Conservation (phyloP, 169 alveolate species). For the Eimeria falciformis region DNA sequence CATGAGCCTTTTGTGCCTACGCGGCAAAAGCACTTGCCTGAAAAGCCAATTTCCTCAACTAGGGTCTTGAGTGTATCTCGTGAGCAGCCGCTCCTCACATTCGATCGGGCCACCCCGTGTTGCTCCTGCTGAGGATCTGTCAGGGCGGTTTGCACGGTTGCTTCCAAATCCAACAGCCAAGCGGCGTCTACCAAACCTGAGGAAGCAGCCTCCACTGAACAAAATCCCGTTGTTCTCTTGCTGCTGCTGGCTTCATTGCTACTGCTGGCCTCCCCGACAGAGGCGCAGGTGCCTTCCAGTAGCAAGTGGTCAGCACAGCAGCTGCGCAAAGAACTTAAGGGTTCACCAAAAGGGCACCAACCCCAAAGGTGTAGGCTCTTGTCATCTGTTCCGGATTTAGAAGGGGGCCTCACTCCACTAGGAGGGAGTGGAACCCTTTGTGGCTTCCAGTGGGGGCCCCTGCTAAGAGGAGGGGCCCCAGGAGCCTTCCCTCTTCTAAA, state of each 20-base stretch:
- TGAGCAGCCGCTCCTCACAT: neutral
- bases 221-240: neutral
- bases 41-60: slow-evolving; percentile 40
- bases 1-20: no score
- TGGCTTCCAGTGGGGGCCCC: slow-evolving; percentile 45
- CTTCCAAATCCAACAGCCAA: slow-evolving; percentile 27
- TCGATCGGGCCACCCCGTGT: neutral
- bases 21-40: neutral
- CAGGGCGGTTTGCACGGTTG: neutral
- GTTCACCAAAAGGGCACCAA: neutral
- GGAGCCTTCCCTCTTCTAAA: slow-evolving; percentile 20
- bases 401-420: neutral
- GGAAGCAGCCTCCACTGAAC: neutral
- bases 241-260: neutral
- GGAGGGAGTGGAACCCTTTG: neutral
- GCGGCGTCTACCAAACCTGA: slow-evolving; percentile 4
- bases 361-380: neutral
- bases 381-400: neutral
- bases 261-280: neutral
- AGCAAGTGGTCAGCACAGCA: slow-evolving; percentile 47
- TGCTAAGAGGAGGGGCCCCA: slow-evolving; percentile 16
- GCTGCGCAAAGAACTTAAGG: slow-evolving; percentile 28
- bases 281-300: neutral
- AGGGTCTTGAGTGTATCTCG: neutral
- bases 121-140: neutral